phyloP scores from a whole-genome alignment of 495 filamentous ascomycete species.

The Pyronema omphalodes region DNA sequence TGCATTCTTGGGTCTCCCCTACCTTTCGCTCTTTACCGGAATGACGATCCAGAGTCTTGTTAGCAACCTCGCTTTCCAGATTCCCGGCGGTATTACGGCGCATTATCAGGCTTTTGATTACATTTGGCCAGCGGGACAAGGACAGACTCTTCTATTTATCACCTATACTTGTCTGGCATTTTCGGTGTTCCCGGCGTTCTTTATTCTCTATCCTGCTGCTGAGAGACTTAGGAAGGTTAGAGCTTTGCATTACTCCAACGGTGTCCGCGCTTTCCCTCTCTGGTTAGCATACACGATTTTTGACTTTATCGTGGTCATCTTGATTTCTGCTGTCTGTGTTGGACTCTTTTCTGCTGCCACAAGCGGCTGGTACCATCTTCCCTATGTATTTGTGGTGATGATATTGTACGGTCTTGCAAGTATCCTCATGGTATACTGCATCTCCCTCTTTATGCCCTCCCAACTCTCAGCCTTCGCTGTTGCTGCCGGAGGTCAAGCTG shows the following conservation, averaged over 20 bases:
- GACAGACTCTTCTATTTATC: slow-evolving; percentile 57
- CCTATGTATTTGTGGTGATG: slow-evolving; percentile 59
- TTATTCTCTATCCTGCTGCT: slow-evolving; percentile 65
- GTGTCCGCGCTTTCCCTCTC: slow-evolving; percentile 49
- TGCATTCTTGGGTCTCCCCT: slow-evolving; percentile 37
- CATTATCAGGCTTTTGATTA: slow-evolving; percentile 52
- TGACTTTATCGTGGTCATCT: slow-evolving; percentile 52
- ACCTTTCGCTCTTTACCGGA: slow-evolving; percentile 33
- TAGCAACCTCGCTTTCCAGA: slow-evolving; percentile 42
- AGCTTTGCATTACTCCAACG: slow-evolving; percentile 73
- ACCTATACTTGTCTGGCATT: slow-evolving; percentile 63
- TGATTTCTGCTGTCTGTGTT: slow-evolving; percentile 38
- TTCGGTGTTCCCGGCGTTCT: slow-evolving; percentile 62
- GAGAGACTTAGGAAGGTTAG: slow-evolving; percentile 62
- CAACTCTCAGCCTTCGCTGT: slow-evolving; percentile 60
- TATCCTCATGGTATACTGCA: slow-evolving; percentile 49
- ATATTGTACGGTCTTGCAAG: slow-evolving; percentile 57
- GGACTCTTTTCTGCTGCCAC: slow-evolving; percentile 41
- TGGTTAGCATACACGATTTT: slow-evolving; percentile 65
- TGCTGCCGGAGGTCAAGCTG: slow-evolving; percentile 51
- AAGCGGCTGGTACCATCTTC: slow-evolving; percentile 46
- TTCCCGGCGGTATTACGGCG: slow-evolving; percentile 34
- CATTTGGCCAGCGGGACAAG: slow-evolving; percentile 40
- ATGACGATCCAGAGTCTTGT: slow-evolving; percentile 56
- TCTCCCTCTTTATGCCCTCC: slow-evolving; percentile 48